A percentile compares a stretch with the other conserved stretches of the same genome.
These are phyloP conservation scores for Inga leiocalycina DNA, from an alignment of 306 rosid species.

Conservation along the genomic window DNA sequence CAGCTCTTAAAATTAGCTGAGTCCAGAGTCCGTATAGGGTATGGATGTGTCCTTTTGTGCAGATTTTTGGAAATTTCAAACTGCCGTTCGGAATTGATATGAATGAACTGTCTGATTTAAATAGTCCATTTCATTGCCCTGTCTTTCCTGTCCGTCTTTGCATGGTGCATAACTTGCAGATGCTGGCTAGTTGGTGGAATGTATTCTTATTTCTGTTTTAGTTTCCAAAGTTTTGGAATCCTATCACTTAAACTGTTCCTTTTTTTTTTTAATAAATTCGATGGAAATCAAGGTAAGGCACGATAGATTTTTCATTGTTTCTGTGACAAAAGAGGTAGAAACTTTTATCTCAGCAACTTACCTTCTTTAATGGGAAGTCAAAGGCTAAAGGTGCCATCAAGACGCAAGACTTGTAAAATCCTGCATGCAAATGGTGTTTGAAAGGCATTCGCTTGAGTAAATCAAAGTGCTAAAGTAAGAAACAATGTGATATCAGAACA, in stretches of 20 bases:
- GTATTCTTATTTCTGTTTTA: not conserved
- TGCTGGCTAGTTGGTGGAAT: not conserved
- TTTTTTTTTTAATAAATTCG: not conserved
- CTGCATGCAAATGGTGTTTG: not conserved
- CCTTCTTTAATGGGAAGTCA: not conserved
- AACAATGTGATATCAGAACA: not conserved
- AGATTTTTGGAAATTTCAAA: constrained; percentile 4
- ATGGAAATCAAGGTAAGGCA: not conserved
- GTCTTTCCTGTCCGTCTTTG: constrained; percentile 4
- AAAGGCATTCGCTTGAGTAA: not conserved
- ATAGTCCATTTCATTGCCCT: not conserved
- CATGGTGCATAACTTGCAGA: constrained; percentile 10
- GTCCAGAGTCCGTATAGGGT: constrained; percentile 64
- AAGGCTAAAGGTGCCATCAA: not conserved
- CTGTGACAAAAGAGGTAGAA: constrained; percentile 1
- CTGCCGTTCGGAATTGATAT: constrained; percentile 14
- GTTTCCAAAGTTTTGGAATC: not conserved
- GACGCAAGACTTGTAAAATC: not conserved
- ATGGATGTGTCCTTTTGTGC: constrained; percentile 27
- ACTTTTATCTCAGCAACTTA: not conserved
- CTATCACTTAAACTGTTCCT: not conserved
- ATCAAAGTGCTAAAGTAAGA: not conserved
- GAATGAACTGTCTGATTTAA: not conserved
- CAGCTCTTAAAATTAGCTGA: constrained; percentile 66
- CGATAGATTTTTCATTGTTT: not conserved